Conservation (phyloP, 192 early-diverging fungal species). For the Rhizophlyctis rosea region DNA sequence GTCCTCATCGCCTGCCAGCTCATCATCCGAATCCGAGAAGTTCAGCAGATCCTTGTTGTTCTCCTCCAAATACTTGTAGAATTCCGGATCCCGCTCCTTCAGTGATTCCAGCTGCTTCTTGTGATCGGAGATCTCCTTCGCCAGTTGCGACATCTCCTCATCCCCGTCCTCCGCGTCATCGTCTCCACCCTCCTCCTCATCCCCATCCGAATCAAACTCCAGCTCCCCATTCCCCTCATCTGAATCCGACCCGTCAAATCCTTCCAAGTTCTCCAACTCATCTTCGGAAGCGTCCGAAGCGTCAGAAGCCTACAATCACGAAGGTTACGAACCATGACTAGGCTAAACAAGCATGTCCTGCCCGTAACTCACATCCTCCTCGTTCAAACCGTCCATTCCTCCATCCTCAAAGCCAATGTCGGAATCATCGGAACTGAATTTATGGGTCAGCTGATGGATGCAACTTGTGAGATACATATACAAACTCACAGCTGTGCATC, state of each 20-base stretch:
- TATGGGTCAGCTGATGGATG: background rate
- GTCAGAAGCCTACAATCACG: conserved; percentile 8
- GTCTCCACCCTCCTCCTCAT: conserved; percentile 49
- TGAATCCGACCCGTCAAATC: conserved; percentile 22
- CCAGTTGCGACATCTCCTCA: conserved; percentile 44
- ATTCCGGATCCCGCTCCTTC: conserved; percentile 84
- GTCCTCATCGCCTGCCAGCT: conserved; percentile 30
- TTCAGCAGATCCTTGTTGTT: conserved; percentile 80
- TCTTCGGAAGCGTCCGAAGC: conserved; percentile 32
- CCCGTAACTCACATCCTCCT: conserved; percentile 6
- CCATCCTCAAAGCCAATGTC: conserved; percentile 62
- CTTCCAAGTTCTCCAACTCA: conserved; percentile 28
- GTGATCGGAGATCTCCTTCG: conserved; percentile 60
- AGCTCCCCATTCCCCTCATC: conserved; percentile 32
- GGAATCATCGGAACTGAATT: conserved; percentile 62
- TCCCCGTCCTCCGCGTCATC: conserved; percentile 37
- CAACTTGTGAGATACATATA: too few species aligned
- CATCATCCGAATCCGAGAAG: conserved; percentile 50
- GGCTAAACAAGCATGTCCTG: too few species aligned
- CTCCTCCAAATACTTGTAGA: conserved; percentile 87
- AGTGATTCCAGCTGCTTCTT: conserved; percentile 81
- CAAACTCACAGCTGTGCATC: background rate
- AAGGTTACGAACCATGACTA: conserved; percentile 1
- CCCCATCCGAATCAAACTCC: conserved; percentile 34
- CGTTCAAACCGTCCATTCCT: conserved; percentile 22